Evolutionary conservation across 148 eudicot species (phyloP).

Genomic region (Salicornia ramosissima): DNA sequence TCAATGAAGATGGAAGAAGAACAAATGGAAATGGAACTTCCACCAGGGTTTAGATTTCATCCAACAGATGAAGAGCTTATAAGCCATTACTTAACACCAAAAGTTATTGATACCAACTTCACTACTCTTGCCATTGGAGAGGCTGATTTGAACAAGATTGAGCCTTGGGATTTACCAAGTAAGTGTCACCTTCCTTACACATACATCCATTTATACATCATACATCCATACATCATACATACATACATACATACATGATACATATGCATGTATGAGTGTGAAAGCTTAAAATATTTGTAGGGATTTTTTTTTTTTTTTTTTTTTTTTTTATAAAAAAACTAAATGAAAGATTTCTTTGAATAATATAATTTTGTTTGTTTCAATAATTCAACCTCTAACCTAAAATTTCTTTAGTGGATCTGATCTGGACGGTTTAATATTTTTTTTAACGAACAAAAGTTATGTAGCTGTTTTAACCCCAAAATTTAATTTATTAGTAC

Average conservation of each 20-base stretch:
- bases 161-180: conserved; percentile 97
- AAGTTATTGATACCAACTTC: conserved; percentile 46
- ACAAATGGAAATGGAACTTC: conserved; percentile 63
- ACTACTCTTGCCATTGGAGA: conserved; percentile 60
- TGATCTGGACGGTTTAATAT: too few relatives aligned
- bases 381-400: too few relatives aligned
- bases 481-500: too few relatives aligned
- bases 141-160: conserved; percentile 82
- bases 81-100: conserved; percentile 56
- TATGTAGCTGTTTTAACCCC: too few relatives aligned
- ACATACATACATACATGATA: neutral
- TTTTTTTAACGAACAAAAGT: too few relatives aligned
- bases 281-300: too few relatives aligned
- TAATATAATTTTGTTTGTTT: too few relatives aligned
- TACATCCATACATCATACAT: too few relatives aligned
- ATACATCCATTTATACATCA: too few relatives aligned
- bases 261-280: neutral
- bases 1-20: conserved; percentile 34
- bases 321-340: neutral
- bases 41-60: conserved; percentile 89
- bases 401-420: too few relatives aligned
- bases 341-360: too few relatives aligned
- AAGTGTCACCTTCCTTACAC: conserved; percentile 22
- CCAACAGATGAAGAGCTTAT: conserved; percentile 94
- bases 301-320: too few relatives aligned